Base-by-base conservation (phyloP, 768 basidiomycete genomes). In the Boletus bicolor region DNA sequence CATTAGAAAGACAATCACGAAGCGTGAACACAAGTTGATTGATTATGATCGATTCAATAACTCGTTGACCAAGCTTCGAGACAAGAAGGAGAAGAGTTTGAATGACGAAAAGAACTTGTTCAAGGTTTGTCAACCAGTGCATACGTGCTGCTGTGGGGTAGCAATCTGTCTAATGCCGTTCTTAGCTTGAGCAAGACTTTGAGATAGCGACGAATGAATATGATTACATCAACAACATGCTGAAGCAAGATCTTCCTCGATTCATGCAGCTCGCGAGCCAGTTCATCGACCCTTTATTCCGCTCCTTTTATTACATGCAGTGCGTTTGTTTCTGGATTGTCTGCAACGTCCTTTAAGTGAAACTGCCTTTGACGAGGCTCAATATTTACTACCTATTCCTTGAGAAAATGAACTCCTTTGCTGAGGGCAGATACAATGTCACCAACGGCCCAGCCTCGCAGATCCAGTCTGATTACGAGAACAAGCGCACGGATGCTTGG, bases 231-330 rank as follows among this genome's bases (percentile, higher is more conserved):
- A 98, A 96, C 69, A 86, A 80, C 57, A 81, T 87, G 6, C 75
- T 98, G 73, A 98, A 99, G 76, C 80, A 84, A 54, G 97, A 99
- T 66, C 78, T 99, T 34, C 94, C 95, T 3, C 84, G 84, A n/a
- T 98, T 98, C 79, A 86, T 98, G 82, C 78, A 77, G 30, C 82
- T 98, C 58, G 79, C 89, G 1, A 89, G 92, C 3, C 83, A 86
- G 60, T 98, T 98, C 74, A 92, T 98, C 68, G 89, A 95, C 62
- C 97, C 97, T 1, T 77, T 98, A n/a, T 99, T 98, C 82, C 89
- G 96, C 64, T 96, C 93, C 17, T 94, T 94, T 80, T 99, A 89
- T 79, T 99, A 96, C 72, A 98, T 99, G 94, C 93, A 98, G 93
- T 95, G 66, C 67, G 93, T 84, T 30, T 49, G 32, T 48, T 59